These are phyloP conservation scores for Cutaneotrichosporon cutaneum DNA, from an alignment of 1,284 basidiomycete species.

Conservation along the genomic window DNA sequence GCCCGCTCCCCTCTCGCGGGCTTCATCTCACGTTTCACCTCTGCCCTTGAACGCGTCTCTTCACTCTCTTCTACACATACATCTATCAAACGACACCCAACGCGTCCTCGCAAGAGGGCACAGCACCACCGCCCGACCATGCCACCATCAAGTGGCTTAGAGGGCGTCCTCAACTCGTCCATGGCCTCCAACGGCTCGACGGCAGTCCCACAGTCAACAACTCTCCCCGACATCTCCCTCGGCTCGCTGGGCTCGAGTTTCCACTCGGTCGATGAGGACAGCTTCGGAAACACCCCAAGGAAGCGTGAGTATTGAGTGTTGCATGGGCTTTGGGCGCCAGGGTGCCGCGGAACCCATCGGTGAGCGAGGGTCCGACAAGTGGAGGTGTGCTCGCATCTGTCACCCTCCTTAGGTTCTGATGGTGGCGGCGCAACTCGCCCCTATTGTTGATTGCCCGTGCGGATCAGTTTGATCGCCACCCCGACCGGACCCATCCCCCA, in stretches of 20 bases:
- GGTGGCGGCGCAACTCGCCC: background rate
- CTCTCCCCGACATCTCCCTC: constrained; percentile 50
- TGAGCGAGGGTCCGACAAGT: background rate
- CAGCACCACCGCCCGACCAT: constrained; percentile 20
- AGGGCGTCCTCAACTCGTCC: constrained; percentile 44
- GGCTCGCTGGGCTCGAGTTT: constrained; percentile 50
- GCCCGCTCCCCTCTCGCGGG: background rate
- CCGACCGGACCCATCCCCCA: background rate
- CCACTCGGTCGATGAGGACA: constrained; percentile 44
- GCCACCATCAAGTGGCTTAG: constrained; percentile 38
- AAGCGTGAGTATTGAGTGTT: constrained; percentile 9
- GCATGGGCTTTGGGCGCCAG: background rate
- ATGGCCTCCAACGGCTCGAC: constrained; percentile 39
- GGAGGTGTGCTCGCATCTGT: too few relatives aligned
- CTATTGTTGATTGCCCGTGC: background rate
- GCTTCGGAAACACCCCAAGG: background rate
- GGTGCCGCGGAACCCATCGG: background rate
- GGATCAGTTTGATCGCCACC: background rate
- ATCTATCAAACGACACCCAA: background rate
- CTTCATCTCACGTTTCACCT: background rate
- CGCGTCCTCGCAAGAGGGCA: background rate
- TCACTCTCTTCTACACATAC: background rate
- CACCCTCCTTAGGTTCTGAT: background rate
- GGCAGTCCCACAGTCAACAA: constrained; percentile 27
- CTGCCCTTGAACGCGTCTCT: background rate